Percentiles rank a stretch among this genome's conserved stretches.
Evolutionary conservation across 805 yeast genomes (phyloP).

Genomic region (Starmera caribaea): DNA sequence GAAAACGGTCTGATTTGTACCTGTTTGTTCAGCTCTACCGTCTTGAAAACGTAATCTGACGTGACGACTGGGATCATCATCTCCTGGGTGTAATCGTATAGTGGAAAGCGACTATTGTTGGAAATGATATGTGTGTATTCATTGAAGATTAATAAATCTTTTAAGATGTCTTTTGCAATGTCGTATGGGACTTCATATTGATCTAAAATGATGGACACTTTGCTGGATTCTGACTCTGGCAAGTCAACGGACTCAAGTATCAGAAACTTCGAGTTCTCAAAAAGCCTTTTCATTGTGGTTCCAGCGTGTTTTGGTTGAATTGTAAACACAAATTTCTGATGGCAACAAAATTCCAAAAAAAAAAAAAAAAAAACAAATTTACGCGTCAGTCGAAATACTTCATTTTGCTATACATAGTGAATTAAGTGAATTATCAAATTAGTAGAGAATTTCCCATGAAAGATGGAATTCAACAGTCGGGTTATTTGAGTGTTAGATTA

Average conservation of each 20-base stretch:
- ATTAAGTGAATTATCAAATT: too few relatives aligned
- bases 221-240: slow-evolving; percentile 4
- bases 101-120: slow-evolving; percentile 38
- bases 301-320: neutral
- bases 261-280: slow-evolving; percentile 5
- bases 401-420: too few relatives aligned
- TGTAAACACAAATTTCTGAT: too few relatives aligned
- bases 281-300: slow-evolving; percentile 2
- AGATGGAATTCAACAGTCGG: too few relatives aligned
- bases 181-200: slow-evolving; percentile 14
- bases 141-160: slow-evolving; percentile 7
- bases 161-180: slow-evolving; percentile 10
- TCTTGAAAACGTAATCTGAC: slow-evolving; percentile 49
- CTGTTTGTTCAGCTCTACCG: slow-evolving; percentile 29
- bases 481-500: too few relatives aligned
- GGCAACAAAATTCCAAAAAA: too few relatives aligned
- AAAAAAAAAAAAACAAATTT: too few relatives aligned
- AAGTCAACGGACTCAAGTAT: slow-evolving; percentile 5
- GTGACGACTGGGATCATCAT: slow-evolving; percentile 59
- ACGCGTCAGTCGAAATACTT: too few relatives aligned
- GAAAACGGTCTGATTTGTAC: slow-evolving; percentile 51
- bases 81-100: slow-evolving; percentile 34
- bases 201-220: slow-evolving; percentile 8
- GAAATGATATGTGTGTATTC: slow-evolving; percentile 39
- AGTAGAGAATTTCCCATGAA: too few relatives aligned